phyloP scores from a whole-genome alignment of 768 basidiomycete genomes.

The Podaxis carcinomalis region DNA sequence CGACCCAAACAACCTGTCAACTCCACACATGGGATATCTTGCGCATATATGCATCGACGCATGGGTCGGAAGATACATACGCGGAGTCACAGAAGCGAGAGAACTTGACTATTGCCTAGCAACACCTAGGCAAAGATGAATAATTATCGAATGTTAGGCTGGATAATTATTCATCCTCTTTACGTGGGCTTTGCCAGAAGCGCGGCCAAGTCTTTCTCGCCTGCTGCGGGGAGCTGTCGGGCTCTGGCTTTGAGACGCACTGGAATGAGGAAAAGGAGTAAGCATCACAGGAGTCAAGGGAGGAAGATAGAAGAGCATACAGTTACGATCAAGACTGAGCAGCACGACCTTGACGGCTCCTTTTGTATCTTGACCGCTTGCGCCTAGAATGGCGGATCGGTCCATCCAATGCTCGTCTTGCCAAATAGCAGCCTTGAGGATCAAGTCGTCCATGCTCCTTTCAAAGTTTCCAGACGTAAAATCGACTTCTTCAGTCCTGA shows the following conservation, averaged over 20 bases:
- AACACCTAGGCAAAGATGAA: not conserved
- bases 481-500: constrained; percentile 83
- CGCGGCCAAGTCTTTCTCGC: constrained; percentile 78
- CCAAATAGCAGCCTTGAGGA: constrained; percentile 89
- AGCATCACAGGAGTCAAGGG: constrained; percentile 6
- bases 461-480: constrained; percentile 52
- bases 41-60: not conserved
- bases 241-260: constrained; percentile 90
- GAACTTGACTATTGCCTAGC: not conserved
- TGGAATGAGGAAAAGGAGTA: constrained; percentile 25
- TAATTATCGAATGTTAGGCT: not conserved
- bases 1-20: not conserved
- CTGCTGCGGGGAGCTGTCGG: constrained; percentile 78
- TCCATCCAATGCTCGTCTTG: constrained; percentile 92
- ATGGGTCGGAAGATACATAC: not conserved
- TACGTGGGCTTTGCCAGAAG: constrained; percentile 45
- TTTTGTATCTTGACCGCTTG: constrained; percentile 31
- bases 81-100: not conserved
- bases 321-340: constrained; percentile 87
- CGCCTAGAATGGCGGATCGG: constrained; percentile 67
- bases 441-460: constrained; percentile 91
- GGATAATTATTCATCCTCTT: not conserved
- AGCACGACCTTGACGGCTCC: constrained; percentile 79
- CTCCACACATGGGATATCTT: not conserved
- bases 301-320: constrained; percentile 41